Conservation (phyloP, 805 yeast genomes). For the Zygosaccharomyces rouxii region DNA sequence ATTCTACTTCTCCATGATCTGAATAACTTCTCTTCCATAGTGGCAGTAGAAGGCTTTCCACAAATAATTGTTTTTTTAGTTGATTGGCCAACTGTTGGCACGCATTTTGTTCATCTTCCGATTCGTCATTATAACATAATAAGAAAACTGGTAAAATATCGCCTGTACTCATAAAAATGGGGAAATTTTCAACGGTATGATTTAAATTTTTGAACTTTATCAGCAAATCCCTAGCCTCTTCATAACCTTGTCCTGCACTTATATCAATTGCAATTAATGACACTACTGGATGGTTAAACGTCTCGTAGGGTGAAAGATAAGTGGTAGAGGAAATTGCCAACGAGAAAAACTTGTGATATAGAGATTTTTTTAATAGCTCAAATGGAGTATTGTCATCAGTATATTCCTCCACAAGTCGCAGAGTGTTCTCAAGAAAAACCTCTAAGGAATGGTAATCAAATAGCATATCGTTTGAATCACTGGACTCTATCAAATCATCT, state of each 20-base stretch:
- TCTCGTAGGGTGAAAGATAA: conserved; percentile 70
- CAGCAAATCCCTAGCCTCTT: conserved; percentile 53
- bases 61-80: conserved; percentile 40
- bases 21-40: conserved; percentile 21
- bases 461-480: conserved; percentile 31
- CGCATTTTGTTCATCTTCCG: conserved; percentile 42
- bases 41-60: conserved; percentile 33
- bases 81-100: conserved; percentile 39
- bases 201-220: conserved; percentile 47
- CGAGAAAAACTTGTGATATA: conserved; percentile 56
- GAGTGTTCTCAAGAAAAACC: conserved; percentile 34
- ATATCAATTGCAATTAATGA: conserved; percentile 62
- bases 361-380: conserved; percentile 38
- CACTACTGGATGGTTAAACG: conserved; percentile 80
- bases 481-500: conserved; percentile 31
- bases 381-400: conserved; percentile 29
- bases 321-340: conserved; percentile 53
- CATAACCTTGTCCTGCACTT: conserved; percentile 34
- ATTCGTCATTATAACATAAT: conserved; percentile 45
- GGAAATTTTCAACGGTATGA: conserved; percentile 44
- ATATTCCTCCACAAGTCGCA: conserved; percentile 28
- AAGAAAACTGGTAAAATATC: conserved; percentile 55
- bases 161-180: conserved; percentile 55
- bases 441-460: conserved; percentile 38
- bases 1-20: conserved; percentile 11